These are phyloP conservation scores for Chionographis japonica DNA, from an alignment of 106 monocot species.

Conservation along the genomic window DNA sequence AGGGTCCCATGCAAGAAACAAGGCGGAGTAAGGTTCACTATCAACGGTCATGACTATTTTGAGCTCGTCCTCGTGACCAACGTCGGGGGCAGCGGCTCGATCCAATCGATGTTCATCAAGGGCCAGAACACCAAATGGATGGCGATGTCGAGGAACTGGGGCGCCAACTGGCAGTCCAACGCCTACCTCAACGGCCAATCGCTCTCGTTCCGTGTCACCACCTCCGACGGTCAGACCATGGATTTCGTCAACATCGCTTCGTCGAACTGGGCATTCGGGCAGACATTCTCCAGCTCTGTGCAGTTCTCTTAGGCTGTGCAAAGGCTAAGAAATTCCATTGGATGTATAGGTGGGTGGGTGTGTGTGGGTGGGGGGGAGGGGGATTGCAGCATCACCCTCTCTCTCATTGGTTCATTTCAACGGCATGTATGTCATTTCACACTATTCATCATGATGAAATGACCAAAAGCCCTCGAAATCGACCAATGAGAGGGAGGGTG, in stretches of 20 bases:
- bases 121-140: constrained; percentile 41
- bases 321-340: too few species aligned
- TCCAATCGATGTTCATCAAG: constrained; percentile 45
- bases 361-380: too few species aligned
- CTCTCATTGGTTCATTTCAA: too few species aligned
- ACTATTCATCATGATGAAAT: too few species aligned
- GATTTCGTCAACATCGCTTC: constrained; percentile 28
- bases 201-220: constrained; percentile 57
- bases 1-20: constrained; percentile 52
- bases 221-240: constrained; percentile 45
- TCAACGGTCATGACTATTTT: constrained; percentile 57
- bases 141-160: constrained; percentile 52
- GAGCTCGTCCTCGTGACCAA: constrained; percentile 55
- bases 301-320: constrained; percentile 31
- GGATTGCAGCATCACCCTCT: too few species aligned
- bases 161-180: constrained; percentile 59
- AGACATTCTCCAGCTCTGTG: constrained; percentile 37
- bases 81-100: constrained; percentile 48
- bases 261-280: constrained; percentile 37
- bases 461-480: too few species aligned
- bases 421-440: too few species aligned
- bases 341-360: too few species aligned
- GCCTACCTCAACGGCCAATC: constrained; percentile 37
- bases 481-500: too few species aligned
- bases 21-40: constrained; percentile 54